Evolutionary conservation across 306 rosid species (phyloP).

Genomic region (Acacia confusa): DNA sequence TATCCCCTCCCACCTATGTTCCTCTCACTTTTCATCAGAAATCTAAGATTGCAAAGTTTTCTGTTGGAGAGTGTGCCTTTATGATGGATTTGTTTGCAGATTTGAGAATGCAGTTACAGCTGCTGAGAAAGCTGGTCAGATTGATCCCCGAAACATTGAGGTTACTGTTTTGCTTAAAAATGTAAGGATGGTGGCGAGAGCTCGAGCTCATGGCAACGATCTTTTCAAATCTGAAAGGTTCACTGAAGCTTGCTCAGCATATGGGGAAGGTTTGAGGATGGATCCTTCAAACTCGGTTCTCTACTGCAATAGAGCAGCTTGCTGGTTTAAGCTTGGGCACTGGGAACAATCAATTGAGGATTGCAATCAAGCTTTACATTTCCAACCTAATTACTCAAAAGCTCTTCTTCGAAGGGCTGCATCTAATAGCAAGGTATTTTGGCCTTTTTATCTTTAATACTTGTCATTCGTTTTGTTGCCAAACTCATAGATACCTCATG

Average conservation of each 20-base stretch:
- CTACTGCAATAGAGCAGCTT: slow-evolving; percentile 83
- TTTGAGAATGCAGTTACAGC: slow-evolving; percentile 83
- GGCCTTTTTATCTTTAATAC: not conserved
- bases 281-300: slow-evolving; percentile 76
- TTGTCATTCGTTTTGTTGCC: not conserved
- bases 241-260: slow-evolving; percentile 78
- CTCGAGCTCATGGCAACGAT: slow-evolving; percentile 76
- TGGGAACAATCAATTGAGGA: slow-evolving; percentile 82
- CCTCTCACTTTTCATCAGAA: slow-evolving; percentile 14
- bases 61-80: slow-evolving; percentile 55
- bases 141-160: slow-evolving; percentile 68
- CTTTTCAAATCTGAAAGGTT: slow-evolving; percentile 82
- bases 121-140: slow-evolving; percentile 70
- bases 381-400: slow-evolving; percentile 72
- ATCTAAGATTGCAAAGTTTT: slow-evolving; percentile 32
- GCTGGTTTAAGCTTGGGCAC: slow-evolving; percentile 86
- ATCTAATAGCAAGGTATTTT: slow-evolving; percentile 65
- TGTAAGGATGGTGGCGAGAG: slow-evolving; percentile 69
- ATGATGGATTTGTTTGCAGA: slow-evolving; percentile 78
- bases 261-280: slow-evolving; percentile 74
- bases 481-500: not conserved
- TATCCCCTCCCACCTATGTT: too few species aligned
- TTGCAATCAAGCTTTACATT: slow-evolving; percentile 67
- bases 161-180: slow-evolving; percentile 59
- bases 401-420: slow-evolving; percentile 88